Percentiles rank a stretch among this genome's conserved stretches.
Evolutionary conservation across 257 asterid genomes (phyloP).

Genomic region (Fraxinus americana): DNA sequence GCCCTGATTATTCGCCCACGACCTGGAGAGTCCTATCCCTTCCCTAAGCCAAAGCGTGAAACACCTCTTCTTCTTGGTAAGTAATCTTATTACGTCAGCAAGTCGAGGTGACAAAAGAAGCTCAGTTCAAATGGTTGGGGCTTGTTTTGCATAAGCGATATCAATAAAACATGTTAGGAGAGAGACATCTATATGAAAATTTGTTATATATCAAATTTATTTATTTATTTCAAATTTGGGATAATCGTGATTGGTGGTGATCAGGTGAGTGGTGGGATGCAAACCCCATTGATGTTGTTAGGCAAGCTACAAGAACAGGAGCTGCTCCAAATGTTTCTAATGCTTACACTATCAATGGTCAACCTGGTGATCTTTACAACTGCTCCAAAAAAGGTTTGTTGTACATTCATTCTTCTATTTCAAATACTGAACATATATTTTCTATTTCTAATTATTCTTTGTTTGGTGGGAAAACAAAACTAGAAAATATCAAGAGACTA

Average conservation of each 20-base stretch:
- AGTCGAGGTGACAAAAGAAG: too few relatives aligned
- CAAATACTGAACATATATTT: background rate
- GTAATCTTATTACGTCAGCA: too few relatives aligned
- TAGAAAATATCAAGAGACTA: background rate
- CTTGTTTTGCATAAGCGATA: too few relatives aligned
- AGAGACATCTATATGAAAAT: too few relatives aligned
- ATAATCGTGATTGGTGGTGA: constrained; percentile 22
- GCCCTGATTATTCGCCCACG: constrained; percentile 71
- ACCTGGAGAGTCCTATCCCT: constrained; percentile 70
- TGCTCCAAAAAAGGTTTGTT: constrained; percentile 70
- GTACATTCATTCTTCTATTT: background rate
- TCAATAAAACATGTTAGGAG: too few relatives aligned
- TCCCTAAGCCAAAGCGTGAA: constrained; percentile 72
- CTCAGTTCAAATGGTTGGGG: too few relatives aligned
- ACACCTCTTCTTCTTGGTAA: constrained; percentile 75
- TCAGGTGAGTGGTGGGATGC: constrained; percentile 98
- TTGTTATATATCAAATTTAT: too few relatives aligned
- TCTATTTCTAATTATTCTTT: background rate
- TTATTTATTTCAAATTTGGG: background rate
- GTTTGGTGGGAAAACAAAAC: background rate
- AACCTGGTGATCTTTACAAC: constrained; percentile 87
- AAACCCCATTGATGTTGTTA: constrained; percentile 75
- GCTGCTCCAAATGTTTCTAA: constrained; percentile 76
- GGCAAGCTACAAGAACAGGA: constrained; percentile 77
- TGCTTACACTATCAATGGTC: constrained; percentile 90